phyloP scores from a whole-genome alignment of 306 rosid genomes.

The Biancaea sappan region DNA sequence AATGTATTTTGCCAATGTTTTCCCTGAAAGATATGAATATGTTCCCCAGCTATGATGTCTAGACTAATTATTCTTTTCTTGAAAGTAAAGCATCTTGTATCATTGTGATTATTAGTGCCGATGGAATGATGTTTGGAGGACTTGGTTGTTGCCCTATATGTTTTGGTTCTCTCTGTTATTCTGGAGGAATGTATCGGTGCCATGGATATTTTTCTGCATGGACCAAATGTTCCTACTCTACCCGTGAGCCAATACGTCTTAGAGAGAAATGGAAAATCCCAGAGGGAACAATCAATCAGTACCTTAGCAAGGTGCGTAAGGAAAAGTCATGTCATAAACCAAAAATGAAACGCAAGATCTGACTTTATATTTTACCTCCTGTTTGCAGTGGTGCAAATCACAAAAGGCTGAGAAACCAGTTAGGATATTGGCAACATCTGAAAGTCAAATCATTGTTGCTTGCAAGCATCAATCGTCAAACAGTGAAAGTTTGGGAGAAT shows the following conservation, averaged over 20 bases:
- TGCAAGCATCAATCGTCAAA: conserved; percentile 54
- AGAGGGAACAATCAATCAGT: conserved; percentile 68
- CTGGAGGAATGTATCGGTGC: conserved; percentile 89
- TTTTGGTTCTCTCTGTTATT: conserved; percentile 67
- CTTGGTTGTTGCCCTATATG: conserved; percentile 79
- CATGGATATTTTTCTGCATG: conserved; percentile 75
- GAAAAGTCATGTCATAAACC: conserved; percentile 5
- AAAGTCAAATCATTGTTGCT: conserved; percentile 48
- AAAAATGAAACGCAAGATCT: conserved; percentile 17
- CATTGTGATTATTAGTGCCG: conserved; percentile 61
- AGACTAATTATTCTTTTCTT: background rate
- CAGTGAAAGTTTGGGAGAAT: conserved; percentile 62
- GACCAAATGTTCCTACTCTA: conserved; percentile 91
- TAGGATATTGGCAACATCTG: conserved; percentile 66
- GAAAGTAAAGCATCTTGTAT: background rate
- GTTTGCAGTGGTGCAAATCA: conserved; percentile 90
- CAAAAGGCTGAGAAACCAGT: conserved; percentile 76
- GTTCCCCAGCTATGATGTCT: background rate
- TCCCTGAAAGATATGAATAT: conserved; percentile 27
- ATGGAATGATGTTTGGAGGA: conserved; percentile 99
- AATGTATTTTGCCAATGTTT: conserved; percentile 16
- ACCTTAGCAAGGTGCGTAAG: conserved; percentile 68
- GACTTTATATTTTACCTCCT: conserved; percentile 31
- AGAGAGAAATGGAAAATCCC: conserved; percentile 91
- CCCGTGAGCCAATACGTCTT: conserved; percentile 62